These are phyloP conservation scores for Mycena maculata DNA, from an alignment of 768 basidiomycete species.

Conservation along the genomic window DNA sequence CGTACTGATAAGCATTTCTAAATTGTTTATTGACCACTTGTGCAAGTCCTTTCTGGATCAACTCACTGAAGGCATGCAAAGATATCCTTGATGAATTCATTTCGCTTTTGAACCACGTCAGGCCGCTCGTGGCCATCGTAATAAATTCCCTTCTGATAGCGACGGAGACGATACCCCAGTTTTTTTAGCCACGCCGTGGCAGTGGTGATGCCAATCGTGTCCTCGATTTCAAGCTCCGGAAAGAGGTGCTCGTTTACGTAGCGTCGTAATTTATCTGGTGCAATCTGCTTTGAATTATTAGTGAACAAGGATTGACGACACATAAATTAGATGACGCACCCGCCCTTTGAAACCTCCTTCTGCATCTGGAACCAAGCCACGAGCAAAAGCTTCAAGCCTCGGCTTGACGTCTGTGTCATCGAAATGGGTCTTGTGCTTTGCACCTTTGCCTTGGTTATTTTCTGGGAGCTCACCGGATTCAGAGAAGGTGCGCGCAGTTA, in stretches of 20 bases:
- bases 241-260: constrained; percentile 28
- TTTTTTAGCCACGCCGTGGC: constrained; percentile 30
- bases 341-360: constrained; percentile 19
- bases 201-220: constrained; percentile 20
- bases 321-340: background rate
- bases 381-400: constrained; percentile 7
- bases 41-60: too few relatives aligned
- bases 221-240: constrained; percentile 26
- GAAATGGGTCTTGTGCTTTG: constrained; percentile 18
- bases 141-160: constrained; percentile 35
- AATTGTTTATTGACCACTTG: background rate
- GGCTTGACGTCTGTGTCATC: constrained; percentile 26
- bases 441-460: constrained; percentile 29
- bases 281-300: background rate
- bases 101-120: constrained; percentile 36
- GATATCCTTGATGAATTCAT: constrained; percentile 24
- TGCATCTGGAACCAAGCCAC: constrained; percentile 14
- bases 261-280: constrained; percentile 24
- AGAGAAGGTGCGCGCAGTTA: constrained; percentile 10
- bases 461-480: constrained; percentile 24
- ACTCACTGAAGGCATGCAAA: constrained; percentile 19
- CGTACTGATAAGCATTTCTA: constrained; percentile 16
- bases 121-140: constrained; percentile 37
- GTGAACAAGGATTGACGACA: background rate
- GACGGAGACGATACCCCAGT: constrained; percentile 22